phyloP scores from a whole-genome alignment of 306 rosid genomes.

The Pueraria montana region DNA sequence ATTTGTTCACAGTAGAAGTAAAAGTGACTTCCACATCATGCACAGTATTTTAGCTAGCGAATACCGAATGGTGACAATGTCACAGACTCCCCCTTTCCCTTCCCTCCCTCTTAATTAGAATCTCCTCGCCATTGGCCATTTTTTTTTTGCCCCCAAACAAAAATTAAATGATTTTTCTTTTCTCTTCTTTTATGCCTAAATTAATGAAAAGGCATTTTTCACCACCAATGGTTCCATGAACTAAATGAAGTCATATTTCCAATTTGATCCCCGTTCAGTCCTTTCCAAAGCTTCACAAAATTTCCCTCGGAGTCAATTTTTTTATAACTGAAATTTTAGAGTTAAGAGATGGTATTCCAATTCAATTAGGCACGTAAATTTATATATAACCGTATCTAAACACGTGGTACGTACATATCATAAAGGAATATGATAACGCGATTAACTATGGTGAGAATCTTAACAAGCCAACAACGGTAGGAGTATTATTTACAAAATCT shows the following conservation, averaged over 20 bases:
- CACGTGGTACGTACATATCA: too few relatives aligned
- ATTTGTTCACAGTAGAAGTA: slow-evolving; percentile 46
- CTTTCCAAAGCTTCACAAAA: neutral
- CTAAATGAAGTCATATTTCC: neutral
- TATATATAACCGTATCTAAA: too few relatives aligned
- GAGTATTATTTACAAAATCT: too few relatives aligned
- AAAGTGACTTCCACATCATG: slow-evolving; percentile 50
- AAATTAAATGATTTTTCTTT: neutral
- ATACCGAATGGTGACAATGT: slow-evolving; percentile 37
- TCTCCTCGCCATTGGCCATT: slow-evolving; percentile 45
- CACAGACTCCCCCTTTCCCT: slow-evolving; percentile 22
- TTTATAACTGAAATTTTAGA: neutral
- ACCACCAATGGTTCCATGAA: slow-evolving; percentile 22
- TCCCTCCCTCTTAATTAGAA: neutral
- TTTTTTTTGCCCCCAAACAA: slow-evolving; percentile 25
- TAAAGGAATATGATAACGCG: neutral
- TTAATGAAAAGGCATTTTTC: slow-evolving; percentile 31
- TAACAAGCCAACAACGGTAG: too few relatives aligned
- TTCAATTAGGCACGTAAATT: neutral
- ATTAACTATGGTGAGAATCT: neutral
- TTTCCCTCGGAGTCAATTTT: neutral
- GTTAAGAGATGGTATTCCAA: neutral
- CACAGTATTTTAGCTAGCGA: slow-evolving; percentile 34
- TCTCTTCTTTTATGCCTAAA: too few relatives aligned
- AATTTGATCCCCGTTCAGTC: too few relatives aligned